phyloP scores from a whole-genome alignment of 164 flowering plant genomes.

The Buxus sempervirens region DNA sequence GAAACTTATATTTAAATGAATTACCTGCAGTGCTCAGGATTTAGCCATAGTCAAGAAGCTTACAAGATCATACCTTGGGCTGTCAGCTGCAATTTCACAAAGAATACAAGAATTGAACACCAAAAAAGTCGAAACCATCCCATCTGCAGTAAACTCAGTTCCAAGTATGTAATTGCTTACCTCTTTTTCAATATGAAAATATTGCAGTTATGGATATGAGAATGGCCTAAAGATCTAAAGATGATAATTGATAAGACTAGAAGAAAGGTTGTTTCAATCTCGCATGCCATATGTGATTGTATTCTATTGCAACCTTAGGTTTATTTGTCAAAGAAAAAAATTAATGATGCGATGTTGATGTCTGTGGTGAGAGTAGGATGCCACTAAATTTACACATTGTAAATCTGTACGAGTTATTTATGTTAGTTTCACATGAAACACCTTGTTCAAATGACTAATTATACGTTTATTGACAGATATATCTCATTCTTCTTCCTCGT shows the following conservation, averaged over 20 bases:
- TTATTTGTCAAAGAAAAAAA: no score
- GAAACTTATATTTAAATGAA: not conserved
- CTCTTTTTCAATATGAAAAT: not conserved
- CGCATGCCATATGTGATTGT: no score
- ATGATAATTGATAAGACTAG: no score
- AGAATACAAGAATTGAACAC: constrained; percentile 17
- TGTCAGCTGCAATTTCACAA: constrained; percentile 27
- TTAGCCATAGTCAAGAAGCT: constrained; percentile 23
- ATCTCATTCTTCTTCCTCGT: constrained; percentile 6
- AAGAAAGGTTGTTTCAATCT: no score
- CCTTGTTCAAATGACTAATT: not conserved
- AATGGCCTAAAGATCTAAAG: no score
- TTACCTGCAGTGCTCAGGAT: constrained; percentile 29
- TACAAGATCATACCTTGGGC: constrained; percentile 31
- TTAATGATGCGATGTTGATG: no score
- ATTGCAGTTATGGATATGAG: no score
- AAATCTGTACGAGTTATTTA: no score
- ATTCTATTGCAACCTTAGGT: no score
- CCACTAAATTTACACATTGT: no score
- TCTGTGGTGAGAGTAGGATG: no score
- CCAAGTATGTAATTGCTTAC: constrained; percentile 11
- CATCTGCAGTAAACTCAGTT: constrained; percentile 12
- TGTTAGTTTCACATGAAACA: not conserved
- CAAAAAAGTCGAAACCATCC: constrained; percentile 4
- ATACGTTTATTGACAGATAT: constrained; percentile 5